Evolutionary conservation across 1,284 basidiomycete genomes (phyloP), one percentile per base, ranked within the genome.

Genomic region (Boletus albobrunnescens): DNA sequence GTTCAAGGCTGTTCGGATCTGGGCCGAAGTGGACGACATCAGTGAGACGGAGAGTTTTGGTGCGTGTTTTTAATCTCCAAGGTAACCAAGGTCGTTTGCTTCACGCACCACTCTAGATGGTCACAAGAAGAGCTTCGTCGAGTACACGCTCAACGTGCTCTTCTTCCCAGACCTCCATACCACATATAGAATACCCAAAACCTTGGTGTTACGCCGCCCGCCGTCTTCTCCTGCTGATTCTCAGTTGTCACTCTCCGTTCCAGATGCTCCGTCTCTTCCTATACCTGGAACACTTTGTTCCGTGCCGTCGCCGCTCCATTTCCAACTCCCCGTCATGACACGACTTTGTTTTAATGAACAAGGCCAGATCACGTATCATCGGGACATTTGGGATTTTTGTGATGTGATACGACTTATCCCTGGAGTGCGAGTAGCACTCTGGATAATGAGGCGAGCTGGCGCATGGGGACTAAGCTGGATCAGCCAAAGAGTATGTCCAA

Each of bases 1-100:
- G 64, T 83, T 87, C 60, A 76, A 74, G 54, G 79, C 74, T 2
- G 53, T 85, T 42, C 74, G 77, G 26, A 74, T 82, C 39, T 87
- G 86, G 86, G 81, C 78, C 10, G 85, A 88, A 55, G 70, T 87
- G 36, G 77, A 77, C 27, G 84, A 87, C 53, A 71, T 87, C 41
- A 82, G 76, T 56, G 85, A 88, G 63, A 82, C 75, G 57, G 85
- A 87, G 58, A 83, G 78, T 52, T 87, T 88, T 56, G 85, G 84
- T 87, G 63, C 58, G 81, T 72, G 37, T 26, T 27, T 27, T 41
- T 17, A 17, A 24, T 47, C 17, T 48, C 16, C 37, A 14, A 30
- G 10, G 35, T 33, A 4, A 19, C 16, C 36, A 13, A 30, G 12
- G 35, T 31, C 4, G 14, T 27, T 22, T 3, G 13, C 37, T 31